A percentile compares a stretch with the other conserved stretches of the same genome.
phyloP scores from a whole-genome alignment of 2,329 filamentous ascomycete species.

The Diaporthe ilicicola region DNA sequence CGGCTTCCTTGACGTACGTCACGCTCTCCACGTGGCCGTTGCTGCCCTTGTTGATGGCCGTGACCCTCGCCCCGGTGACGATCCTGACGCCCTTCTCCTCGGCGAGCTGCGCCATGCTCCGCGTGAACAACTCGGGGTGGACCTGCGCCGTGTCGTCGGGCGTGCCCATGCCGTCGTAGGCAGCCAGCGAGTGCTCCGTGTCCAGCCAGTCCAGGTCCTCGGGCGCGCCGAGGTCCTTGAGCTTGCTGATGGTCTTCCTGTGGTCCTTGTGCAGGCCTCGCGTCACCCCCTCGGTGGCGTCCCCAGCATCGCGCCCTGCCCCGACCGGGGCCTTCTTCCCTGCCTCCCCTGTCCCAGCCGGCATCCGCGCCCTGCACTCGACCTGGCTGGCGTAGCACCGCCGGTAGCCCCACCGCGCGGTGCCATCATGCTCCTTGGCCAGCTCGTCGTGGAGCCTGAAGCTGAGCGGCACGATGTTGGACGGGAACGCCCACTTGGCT shows the following conservation, averaged over 20 bases:
- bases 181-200: conserved; percentile 54
- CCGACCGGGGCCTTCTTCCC: not conserved
- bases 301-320: not conserved
- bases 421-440: conserved; percentile 73
- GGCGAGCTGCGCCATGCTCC: conserved; percentile 73
- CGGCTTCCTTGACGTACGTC: conserved; percentile 33
- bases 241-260: conserved; percentile 39
- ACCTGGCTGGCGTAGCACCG: conserved; percentile 41
- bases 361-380: conserved; percentile 27
- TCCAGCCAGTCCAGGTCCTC: conserved; percentile 77
- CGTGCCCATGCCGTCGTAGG: conserved; percentile 52
- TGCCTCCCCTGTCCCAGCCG: not conserved
- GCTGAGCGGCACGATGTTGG: conserved; percentile 74
- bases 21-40: conserved; percentile 34
- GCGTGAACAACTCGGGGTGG: conserved; percentile 80
- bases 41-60: conserved; percentile 39
- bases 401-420: conserved; percentile 76
- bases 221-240: conserved; percentile 47
- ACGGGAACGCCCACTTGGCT: conserved; percentile 78
- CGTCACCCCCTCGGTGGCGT: conserved; percentile 24
- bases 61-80: conserved; percentile 43
- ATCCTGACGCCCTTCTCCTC: conserved; percentile 68
- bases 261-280: conserved; percentile 33
- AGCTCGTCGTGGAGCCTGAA: conserved; percentile 75
- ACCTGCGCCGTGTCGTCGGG: conserved; percentile 76